Evolutionary conservation across 164 flowering plant species (phyloP).

Genomic region (Magnolia sinica): DNA sequence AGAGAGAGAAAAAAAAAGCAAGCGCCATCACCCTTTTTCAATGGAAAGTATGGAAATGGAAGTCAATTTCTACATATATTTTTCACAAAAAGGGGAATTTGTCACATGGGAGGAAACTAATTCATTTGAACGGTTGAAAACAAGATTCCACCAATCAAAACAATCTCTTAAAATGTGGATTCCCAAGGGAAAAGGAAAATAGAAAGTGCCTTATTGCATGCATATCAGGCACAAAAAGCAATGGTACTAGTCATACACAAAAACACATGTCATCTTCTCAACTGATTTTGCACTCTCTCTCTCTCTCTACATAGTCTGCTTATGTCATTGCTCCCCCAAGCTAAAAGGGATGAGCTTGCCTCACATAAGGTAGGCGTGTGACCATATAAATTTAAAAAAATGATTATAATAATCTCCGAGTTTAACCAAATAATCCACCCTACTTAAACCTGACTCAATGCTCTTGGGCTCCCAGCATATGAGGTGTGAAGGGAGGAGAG

Average conservation of each 20-base stretch:
- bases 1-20: too few species aligned
- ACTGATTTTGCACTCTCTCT: not conserved
- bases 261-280: not conserved
- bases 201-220: not conserved
- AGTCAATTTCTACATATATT: too few species aligned
- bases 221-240: conserved; percentile 2
- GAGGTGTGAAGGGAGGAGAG: conserved; percentile 13
- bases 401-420: not conserved
- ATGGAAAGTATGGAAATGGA: too few species aligned
- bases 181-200: too few species aligned
- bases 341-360: not conserved
- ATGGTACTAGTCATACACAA: not conserved
- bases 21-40: too few species aligned
- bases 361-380: conserved; percentile 2
- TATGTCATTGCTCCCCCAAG: not conserved
- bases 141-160: too few species aligned
- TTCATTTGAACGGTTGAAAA: too few species aligned
- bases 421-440: conserved; percentile 28
- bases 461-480: conserved; percentile 28
- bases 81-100: too few species aligned
- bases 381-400: not conserved
- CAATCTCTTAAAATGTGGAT: too few species aligned
- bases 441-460: conserved; percentile 19
- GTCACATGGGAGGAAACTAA: too few species aligned
- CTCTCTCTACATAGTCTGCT: not conserved